Percentiles rank a stretch among this genome's conserved stretches.
phyloP scores from a whole-genome alignment of 2,329 filamentous ascomycete species.

The Fusarium chuoi region DNA sequence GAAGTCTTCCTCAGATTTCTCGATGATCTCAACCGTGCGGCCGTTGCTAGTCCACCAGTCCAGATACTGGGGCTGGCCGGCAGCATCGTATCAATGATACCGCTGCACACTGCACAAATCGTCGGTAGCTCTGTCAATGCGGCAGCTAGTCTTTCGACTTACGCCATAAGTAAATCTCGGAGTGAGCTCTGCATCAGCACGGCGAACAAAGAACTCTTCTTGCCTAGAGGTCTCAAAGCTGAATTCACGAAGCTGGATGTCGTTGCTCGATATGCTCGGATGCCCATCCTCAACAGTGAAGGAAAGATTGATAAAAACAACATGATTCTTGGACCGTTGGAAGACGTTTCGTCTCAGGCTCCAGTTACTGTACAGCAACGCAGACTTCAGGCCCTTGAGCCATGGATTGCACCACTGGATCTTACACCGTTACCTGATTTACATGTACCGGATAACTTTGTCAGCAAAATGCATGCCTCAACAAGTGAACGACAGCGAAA shows the following conservation, averaged over 20 bases:
- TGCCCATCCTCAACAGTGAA: not conserved
- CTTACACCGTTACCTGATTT: not conserved
- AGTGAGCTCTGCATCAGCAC: not conserved
- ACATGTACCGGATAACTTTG: not conserved
- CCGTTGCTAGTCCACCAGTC: not conserved
- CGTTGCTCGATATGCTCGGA: not conserved
- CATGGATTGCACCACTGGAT: not conserved
- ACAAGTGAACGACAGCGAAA: not conserved
- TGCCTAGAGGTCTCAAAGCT: not conserved
- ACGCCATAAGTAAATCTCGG: not conserved
- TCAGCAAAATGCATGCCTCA: not conserved
- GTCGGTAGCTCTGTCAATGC: not conserved
- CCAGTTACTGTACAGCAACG: not conserved
- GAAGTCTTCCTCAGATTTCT: not conserved
- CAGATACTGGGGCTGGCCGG: not conserved
- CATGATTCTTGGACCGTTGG: not conserved
- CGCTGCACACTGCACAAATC: not conserved
- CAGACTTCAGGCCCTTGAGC: not conserved
- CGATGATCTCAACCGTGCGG: not conserved
- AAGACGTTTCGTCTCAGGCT: not conserved
- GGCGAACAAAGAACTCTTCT: not conserved
- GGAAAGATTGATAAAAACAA: not conserved
- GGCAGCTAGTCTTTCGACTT: not conserved
- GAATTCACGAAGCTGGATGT: not conserved
- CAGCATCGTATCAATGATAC: not conserved